Base-by-base conservation (phyloP, 108 stramenopile genomes). In the Cyclotella kingstonii region DNA sequence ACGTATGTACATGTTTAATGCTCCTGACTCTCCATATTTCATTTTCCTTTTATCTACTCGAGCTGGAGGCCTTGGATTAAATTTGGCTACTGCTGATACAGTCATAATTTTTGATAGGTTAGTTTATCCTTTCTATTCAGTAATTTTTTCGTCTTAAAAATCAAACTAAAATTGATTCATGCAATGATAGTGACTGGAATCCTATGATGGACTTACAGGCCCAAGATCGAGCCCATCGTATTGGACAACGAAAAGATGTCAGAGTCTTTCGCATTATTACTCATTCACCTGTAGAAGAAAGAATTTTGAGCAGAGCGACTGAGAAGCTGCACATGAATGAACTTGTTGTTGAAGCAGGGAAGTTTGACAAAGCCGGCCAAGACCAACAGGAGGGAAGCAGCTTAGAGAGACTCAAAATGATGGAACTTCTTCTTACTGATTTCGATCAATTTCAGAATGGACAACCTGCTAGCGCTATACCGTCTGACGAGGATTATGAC, bases 161-260 rank as follows among this genome's bases (percentile, higher is more conserved):
- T 36, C 36, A 36, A n/a, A n/a, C n/a, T n/a, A n/a, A n/a, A n/a
- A n/a, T n/a, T n/a, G n/a, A n/a, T n/a, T n/a, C n/a, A 9, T 36
- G 43, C 34, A 0, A 14, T 34, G 23, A 96, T 63, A 86, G 86
- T 48, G 98, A 99, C 72, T 99, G 98, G 98, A 99, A 99, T 67
- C 98, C 98, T 23, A 93, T 94, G 80, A 94, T 93, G 91, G 97
- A 99, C 66, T 62, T 92, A 35, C 98, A 98, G 74, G 97, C 96
- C 5, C 95, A 96, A 64, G 98, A 97, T 70, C 79, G 98, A 36
- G 96, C 95, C 21, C 97, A 99, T 80, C 90, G 98, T 23, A 97
- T 98, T 47, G 98, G 98, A 4, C 98, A 99, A 63, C 61, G 79
- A 10, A 82, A 77, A 19, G 81, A 85, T 52, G 96, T 97, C 8